Conservation (phyloP, 768 basidiomycete genomes). For the Russula sp. region DNA sequence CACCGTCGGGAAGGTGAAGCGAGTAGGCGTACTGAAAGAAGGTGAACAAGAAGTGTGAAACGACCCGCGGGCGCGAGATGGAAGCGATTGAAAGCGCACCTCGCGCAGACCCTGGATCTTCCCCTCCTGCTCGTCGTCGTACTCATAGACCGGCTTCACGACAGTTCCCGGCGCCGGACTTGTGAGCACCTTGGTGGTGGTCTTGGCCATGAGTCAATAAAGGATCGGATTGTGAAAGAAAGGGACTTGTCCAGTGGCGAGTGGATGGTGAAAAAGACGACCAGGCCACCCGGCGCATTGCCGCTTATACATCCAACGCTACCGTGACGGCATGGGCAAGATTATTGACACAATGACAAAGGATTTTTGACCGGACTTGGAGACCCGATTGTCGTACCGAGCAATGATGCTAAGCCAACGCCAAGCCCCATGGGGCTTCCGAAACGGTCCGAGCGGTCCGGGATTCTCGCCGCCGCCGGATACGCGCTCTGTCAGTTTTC, state of each 20-base stretch:
- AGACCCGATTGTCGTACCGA: neutral
- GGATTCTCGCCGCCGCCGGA: too few species aligned
- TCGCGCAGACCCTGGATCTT: slow-evolving; percentile 57
- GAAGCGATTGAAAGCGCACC: slow-evolving; percentile 37
- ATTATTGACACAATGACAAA: slow-evolving; percentile 7
- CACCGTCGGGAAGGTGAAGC: slow-evolving; percentile 56
- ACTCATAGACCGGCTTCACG: slow-evolving; percentile 50
- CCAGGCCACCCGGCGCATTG: neutral
- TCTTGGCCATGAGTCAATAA: slow-evolving; percentile 34
- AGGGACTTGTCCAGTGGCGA: neutral
- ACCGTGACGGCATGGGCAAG: slow-evolving; percentile 9
- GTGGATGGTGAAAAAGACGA: neutral
- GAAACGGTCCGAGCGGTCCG: neutral
- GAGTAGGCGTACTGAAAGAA: slow-evolving; percentile 54
- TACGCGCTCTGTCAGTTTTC: too few species aligned
- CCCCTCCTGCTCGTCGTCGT: slow-evolving; percentile 55
- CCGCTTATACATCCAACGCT: neutral
- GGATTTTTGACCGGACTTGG: neutral
- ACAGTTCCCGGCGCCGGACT: slow-evolving; percentile 48
- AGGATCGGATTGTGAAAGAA: neutral
- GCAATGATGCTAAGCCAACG: neutral
- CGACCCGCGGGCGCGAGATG: neutral
- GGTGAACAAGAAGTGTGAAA: neutral
- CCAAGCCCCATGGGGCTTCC: neutral
- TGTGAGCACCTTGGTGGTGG: slow-evolving; percentile 44